Conservation (phyloP, 2,329 filamentous ascomycete species). For the Myriosclerotinia scirpicola region DNA sequence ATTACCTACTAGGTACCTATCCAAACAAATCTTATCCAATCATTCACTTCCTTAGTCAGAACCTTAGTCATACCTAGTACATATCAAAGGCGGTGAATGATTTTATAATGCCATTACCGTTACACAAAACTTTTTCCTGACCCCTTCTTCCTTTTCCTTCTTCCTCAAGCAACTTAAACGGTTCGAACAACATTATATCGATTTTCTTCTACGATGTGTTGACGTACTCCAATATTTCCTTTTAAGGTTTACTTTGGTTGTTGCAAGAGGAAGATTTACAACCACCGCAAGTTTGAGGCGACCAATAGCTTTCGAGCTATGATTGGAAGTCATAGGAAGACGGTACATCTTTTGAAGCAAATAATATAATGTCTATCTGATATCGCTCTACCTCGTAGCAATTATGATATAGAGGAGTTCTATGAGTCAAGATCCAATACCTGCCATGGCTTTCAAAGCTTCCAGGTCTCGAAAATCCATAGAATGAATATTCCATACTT, state of each 20-base stretch:
- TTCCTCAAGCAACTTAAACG: conserved; percentile 36
- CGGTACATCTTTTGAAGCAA: conserved; percentile 31
- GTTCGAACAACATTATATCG: conserved; percentile 37
- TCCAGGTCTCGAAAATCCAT: not conserved
- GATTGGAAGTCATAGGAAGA: conserved; percentile 42
- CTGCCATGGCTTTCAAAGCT: not conserved
- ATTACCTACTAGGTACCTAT: too few relatives aligned
- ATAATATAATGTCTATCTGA: not conserved
- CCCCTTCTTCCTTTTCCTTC: conserved; percentile 17
- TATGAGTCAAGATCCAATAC: not conserved
- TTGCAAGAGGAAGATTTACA: conserved; percentile 39
- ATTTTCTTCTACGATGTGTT: conserved; percentile 36
- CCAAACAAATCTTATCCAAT: too few relatives aligned
- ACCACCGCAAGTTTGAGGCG: conserved; percentile 42
- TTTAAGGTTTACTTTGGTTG: conserved; percentile 30
- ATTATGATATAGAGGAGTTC: not conserved
- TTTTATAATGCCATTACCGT: not conserved
- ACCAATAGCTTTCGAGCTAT: conserved; percentile 40
- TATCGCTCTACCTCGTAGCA: conserved; percentile 1
- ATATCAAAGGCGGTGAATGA: conserved; percentile 8
- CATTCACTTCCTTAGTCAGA: too few relatives aligned
- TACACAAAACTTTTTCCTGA: conserved; percentile 5
- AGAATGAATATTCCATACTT: not conserved
- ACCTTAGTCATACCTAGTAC: not conserved
- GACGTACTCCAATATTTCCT: conserved; percentile 34